Evolutionary conservation across 2,329 filamentous ascomycete species (phyloP), one percentile per base, ranked within the genome.

Genomic region (Xylariaceae sp.): DNA sequence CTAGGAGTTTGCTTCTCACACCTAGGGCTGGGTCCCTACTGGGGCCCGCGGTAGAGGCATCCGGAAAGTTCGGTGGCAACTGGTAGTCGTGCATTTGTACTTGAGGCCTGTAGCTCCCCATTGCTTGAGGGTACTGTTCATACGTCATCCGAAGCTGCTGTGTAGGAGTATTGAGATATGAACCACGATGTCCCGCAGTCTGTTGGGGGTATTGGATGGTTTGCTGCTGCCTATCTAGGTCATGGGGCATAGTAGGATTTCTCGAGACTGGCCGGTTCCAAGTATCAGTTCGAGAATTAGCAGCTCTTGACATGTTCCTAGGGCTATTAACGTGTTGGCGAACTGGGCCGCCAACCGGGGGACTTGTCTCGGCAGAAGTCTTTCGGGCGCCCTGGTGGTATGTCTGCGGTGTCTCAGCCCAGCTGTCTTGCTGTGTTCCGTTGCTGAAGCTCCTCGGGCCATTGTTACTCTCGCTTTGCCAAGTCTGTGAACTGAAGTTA

Each of bases 1-100:
- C 86, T 1, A 96, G 76, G 6, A 91, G 73, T 11, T 78, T 73
- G 68, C 90, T 95, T 64, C 89, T 81, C 11, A 87, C 73, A 51
- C 81, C 81, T 56, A 82, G 80, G 11, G 77, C 76, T 1, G 76
- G 72, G 51, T 88, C 83, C 55, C 82, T 77, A 32, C 84, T 81
- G 49, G 81, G 76, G 53, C 74, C 75, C 2, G 69, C 67, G 40
- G 68, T 64, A 45, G 68, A 64, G 54, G 71, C 55, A 4, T 65
- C 52, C 32, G 67, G 11, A 52, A 65, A 67, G 56, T 58, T 63
- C 54, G 65, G 47, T 12, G 59, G 68, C 45, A 72, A 55, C 30
- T 62, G 59, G 57, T 72, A 75, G 41, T 66, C 64, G 37, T 67
- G 65, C 41, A 70, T 68, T 50, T 65, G 67, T 49, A 68, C 64